Evolutionary conservation across 2,329 filamentous ascomycete genomes (phyloP), one percentile per base, ranked within the genome.

Genomic region (Hypoxylon sp.): DNA sequence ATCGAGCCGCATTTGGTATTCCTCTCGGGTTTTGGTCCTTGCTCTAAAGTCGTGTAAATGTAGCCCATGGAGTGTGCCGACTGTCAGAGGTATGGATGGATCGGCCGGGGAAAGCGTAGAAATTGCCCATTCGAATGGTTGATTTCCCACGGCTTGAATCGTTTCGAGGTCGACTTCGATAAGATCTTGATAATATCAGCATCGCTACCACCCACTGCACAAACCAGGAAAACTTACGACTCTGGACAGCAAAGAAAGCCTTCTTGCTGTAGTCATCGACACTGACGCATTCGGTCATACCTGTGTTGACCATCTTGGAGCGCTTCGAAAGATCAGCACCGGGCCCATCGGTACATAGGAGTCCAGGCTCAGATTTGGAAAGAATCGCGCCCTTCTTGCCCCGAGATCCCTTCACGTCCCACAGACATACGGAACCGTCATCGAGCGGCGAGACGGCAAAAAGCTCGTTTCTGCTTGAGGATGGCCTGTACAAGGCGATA

Each of bases 351-450:
- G 80, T 76, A 52, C 88, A 87, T 13, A 97, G 79, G 7, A 94
- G 79, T 0, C 88, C 89, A 0, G 87, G 79, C 17, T 77, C 77
- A 72, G 89, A 95, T 60, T 82, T 83, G 1, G 83, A 86, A 9
- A 90, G 64, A 26, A 95, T 83, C 2, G 79, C 83, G 1, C 90
- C 89, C 63, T 81, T 83, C 61, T 71, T 79, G 4, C 74, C 75
- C 43, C 77, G 76, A 24, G 80, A 82, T 1, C 83, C 83, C 51
- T 82, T 85, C 47, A 91, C 78, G 69, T 96, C 90, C 92, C 92
- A 97, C 5, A 97, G 75, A 66, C 88, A 91, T n/a, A 97, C 83
- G 48, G 90, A 92, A 0, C 92, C 92, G 70, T 97, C 91, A 55
- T 96, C 91, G 6, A 97, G 78, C 2, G 92, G 91, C 0, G 89